phyloP scores from a whole-genome alignment of 345 rosid genomes.

The Passiflora organensis region DNA sequence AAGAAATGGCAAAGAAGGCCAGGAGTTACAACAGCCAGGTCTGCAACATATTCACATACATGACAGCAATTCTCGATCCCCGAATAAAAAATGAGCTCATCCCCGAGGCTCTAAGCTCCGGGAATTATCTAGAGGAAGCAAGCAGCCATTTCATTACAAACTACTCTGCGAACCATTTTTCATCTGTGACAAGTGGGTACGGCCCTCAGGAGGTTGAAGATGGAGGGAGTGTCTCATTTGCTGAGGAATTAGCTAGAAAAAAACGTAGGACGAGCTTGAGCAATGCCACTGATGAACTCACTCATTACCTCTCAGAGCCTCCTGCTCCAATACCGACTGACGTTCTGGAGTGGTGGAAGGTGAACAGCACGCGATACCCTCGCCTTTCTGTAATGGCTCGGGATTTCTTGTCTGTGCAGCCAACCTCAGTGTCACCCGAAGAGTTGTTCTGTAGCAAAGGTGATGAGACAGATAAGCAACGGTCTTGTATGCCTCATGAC shows the following conservation, averaged over 20 bases:
- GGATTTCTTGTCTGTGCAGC: slow-evolving; percentile 77
- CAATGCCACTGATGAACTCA: slow-evolving; percentile 70
- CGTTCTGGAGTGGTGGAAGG: slow-evolving; percentile 95
- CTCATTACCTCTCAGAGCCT: slow-evolving; percentile 84
- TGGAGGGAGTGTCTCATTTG: slow-evolving; percentile 73
- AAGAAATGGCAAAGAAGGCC: slow-evolving; percentile 82
- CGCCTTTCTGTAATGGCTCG: slow-evolving; percentile 82
- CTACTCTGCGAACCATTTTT: slow-evolving; percentile 59
- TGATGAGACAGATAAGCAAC: slow-evolving; percentile 64
- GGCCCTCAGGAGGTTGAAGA: slow-evolving; percentile 73
- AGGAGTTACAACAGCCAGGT: slow-evolving; percentile 65
- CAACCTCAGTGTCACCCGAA: slow-evolving; percentile 73
- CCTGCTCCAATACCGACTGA: slow-evolving; percentile 79
- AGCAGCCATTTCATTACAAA: slow-evolving; percentile 65
- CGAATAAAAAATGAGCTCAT: slow-evolving; percentile 81
- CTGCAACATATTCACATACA: slow-evolving; percentile 73
- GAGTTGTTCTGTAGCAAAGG: slow-evolving; percentile 72
- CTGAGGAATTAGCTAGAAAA: slow-evolving; percentile 87
- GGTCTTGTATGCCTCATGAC: slow-evolving; percentile 65
- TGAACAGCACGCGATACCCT: slow-evolving; percentile 75
- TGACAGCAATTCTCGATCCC: slow-evolving; percentile 86
- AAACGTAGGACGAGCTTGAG: slow-evolving; percentile 76
- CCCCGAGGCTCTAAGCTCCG: slow-evolving; percentile 66
- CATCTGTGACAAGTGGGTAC: slow-evolving; percentile 48
- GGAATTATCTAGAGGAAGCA: slow-evolving; percentile 79